Conservation (phyloP, 345 rosid species). For the Noccaea bulbosa region DNA sequence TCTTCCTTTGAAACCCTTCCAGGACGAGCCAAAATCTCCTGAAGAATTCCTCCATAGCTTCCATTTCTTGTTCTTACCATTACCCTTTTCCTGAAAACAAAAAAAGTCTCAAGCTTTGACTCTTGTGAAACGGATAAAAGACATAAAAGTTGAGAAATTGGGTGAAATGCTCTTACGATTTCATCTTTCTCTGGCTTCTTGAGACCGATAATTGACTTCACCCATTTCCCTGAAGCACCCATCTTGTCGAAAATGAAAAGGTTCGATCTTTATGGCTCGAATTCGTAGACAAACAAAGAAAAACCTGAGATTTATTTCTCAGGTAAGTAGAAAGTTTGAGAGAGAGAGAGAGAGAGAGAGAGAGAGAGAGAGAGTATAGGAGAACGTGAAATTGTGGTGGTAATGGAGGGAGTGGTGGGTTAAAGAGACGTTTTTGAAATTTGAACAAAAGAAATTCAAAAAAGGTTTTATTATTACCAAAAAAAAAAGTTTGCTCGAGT, state of each 20-base stretch:
- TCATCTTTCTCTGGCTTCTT: conserved; percentile 71
- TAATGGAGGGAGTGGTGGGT: conserved; percentile 48
- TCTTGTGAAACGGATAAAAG: neutral
- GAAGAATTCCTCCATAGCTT: conserved; percentile 80
- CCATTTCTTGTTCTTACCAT: conserved; percentile 77
- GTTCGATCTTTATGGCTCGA: conserved; percentile 36
- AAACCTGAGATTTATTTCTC: conserved; percentile 29
- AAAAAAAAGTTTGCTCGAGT: conserved; percentile 32
- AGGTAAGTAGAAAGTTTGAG: conserved; percentile 35
- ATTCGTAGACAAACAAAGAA: conserved; percentile 24
- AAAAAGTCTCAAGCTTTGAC: neutral
- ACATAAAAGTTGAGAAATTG: neutral
- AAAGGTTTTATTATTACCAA: neutral
- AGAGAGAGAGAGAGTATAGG: conserved; percentile 22
- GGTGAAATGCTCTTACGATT: conserved; percentile 46
- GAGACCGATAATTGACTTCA: conserved; percentile 73
- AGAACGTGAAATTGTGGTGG: conserved; percentile 43
- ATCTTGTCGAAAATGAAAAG: conserved; percentile 41
- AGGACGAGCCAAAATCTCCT: conserved; percentile 49
- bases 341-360: conserved; percentile 16
- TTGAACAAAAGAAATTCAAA: conserved; percentile 34
- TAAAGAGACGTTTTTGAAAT: conserved; percentile 48
- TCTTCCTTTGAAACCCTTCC: conserved; percentile 64
- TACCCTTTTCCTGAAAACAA: conserved; percentile 48
- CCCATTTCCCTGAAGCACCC: conserved; percentile 99